Conservation (phyloP, 306 rosid genomes). For the Pyrus bretschneideri region DNA sequence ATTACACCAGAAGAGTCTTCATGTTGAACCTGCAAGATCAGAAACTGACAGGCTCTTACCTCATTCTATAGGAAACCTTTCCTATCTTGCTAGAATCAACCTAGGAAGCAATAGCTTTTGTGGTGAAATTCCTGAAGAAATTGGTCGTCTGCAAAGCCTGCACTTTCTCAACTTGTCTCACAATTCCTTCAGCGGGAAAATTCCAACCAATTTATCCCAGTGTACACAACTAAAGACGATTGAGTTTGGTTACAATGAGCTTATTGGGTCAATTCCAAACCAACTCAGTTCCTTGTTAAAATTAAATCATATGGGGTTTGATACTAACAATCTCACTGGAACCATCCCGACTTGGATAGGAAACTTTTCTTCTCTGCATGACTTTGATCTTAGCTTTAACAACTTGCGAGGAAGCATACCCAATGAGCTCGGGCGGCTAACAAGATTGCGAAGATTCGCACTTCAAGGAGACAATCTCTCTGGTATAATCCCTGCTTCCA, state of each 20-base stretch:
- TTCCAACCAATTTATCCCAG: neutral
- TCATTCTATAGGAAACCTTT: too few species aligned
- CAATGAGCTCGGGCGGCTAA: neutral
- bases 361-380: neutral
- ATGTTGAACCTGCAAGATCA: too few species aligned
- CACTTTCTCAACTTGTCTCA: neutral
- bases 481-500: neutral
- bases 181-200: neutral
- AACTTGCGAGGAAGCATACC: neutral
- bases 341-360: neutral
- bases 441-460: neutral
- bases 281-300: neutral
- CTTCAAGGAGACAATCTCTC: neutral
- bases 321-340: neutral
- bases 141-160: too few species aligned
- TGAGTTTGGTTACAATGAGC: neutral
- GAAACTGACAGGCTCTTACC: too few species aligned
- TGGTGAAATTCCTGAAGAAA: neutral
- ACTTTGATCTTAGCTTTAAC: accelerated
- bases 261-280: neutral
- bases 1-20: neutral
- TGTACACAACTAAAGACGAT: neutral
- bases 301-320: neutral
- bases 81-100: neutral
- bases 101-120: neutral